Conservation (phyloP, 805 yeast genomes). For the Barnettozyma botsteinii region DNA sequence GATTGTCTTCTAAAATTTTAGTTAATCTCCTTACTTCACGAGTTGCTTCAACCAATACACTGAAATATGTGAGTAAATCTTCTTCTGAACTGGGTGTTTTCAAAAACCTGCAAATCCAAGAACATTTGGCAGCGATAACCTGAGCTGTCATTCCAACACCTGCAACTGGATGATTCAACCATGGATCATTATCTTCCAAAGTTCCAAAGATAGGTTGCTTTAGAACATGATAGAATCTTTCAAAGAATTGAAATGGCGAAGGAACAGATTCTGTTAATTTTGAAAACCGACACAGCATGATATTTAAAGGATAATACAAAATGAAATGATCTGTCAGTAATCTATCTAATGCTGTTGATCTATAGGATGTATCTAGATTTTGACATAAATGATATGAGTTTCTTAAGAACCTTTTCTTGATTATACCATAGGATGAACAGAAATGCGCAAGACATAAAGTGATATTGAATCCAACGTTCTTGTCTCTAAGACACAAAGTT, state of each 20-base stretch:
- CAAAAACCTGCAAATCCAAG: constrained; percentile 21
- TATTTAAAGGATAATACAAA: constrained; percentile 21
- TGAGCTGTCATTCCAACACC: constrained; percentile 18
- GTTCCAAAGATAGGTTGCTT: constrained; percentile 8
- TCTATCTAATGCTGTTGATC: constrained; percentile 17
- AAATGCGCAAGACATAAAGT: constrained; percentile 24
- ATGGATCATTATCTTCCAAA: constrained; percentile 11
- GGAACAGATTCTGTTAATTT: constrained; percentile 19
- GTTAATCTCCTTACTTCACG: constrained; percentile 1
- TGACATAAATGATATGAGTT: constrained; percentile 1
- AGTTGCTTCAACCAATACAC: constrained; percentile 1
- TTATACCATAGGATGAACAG: constrained; percentile 23
- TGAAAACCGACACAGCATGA: constrained; percentile 23
- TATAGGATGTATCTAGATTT: not conserved
- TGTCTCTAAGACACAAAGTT: constrained; percentile 24
- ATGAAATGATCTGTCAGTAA: constrained; percentile 22
- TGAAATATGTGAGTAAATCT: constrained; percentile 2
- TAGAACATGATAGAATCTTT: constrained; percentile 16
- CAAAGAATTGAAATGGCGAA: constrained; percentile 23
- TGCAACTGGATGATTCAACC: constrained; percentile 23
- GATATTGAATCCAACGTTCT: constrained; percentile 23
- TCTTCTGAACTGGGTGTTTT: constrained; percentile 14
- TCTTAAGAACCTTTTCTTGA: constrained; percentile 19
- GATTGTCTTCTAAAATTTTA: not conserved
- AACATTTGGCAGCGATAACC: constrained; percentile 18